Conservation (phyloP, 1,284 basidiomycete genomes). For the Leccinum fuscescens region DNA sequence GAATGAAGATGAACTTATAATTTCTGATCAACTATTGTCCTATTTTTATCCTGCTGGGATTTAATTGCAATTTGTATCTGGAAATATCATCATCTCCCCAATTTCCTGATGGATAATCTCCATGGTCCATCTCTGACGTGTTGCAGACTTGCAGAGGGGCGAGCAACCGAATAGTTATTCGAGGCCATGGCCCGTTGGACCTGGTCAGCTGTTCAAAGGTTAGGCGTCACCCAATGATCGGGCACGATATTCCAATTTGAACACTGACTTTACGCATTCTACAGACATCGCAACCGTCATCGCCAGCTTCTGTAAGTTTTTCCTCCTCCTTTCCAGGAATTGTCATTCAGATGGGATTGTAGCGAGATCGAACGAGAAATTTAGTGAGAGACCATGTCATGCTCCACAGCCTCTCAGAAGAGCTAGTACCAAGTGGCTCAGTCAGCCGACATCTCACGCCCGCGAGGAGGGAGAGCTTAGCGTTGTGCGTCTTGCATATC, state of each 20-base stretch:
- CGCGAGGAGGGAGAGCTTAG: slow-evolving; percentile 13
- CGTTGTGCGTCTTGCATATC: slow-evolving; percentile 14
- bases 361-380: slow-evolving; percentile 15
- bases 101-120: neutral
- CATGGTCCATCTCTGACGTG: neutral
- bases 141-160: slow-evolving; percentile 21
- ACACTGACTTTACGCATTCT: neutral
- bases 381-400: neutral
- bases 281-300: slow-evolving; percentile 11
- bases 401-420: neutral
- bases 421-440: slow-evolving; percentile 2
- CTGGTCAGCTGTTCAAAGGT: neutral
- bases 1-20: no score
- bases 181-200: neutral
- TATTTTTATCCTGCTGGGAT: no score
- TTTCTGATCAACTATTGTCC: no score
- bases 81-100: no score
- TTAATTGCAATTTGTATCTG: no score
- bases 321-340: neutral
- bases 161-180: slow-evolving; percentile 13
- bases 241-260: neutral
- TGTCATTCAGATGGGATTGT: neutral
- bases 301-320: slow-evolving; percentile 14
- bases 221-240: neutral
- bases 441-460: slow-evolving; percentile 5